These are phyloP conservation scores for Cylindricascospora bacillispora DNA, from an alignment of 1,139 yeast genomes.

Conservation along the genomic window DNA sequence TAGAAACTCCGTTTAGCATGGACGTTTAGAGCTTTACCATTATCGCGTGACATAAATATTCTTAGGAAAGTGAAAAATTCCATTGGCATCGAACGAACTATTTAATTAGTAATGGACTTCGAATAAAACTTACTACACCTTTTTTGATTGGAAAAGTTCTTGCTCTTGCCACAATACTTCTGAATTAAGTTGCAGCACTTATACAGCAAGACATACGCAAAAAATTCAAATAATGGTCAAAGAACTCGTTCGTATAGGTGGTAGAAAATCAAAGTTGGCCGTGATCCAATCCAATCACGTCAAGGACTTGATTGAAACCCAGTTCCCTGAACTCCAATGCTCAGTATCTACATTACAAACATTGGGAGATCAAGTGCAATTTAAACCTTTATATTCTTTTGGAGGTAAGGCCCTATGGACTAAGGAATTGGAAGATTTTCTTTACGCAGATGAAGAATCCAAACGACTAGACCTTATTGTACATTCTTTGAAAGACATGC, in stretches of 20 bases:
- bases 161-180: too few species aligned
- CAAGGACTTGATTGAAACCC: conserved; percentile 42
- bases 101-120: too few species aligned
- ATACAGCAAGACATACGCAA: too few species aligned
- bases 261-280: conserved; percentile 79
- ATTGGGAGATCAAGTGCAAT: conserved; percentile 78
- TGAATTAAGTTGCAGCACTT: too few species aligned
- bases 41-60: too few species aligned
- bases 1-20: too few species aligned
- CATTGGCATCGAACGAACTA: too few species aligned
- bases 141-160: too few species aligned
- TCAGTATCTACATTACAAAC: conserved; percentile 72
- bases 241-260: conserved; percentile 45
- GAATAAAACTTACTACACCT: too few species aligned
- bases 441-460: conserved; percentile 46
- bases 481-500: conserved; percentile 91
- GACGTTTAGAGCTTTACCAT: too few species aligned
- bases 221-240: conserved; percentile 5
- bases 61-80: too few species aligned
- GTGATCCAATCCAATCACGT: conserved; percentile 76
- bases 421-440: conserved; percentile 73
- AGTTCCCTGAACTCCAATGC: conserved; percentile 52
- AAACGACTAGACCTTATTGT: conserved; percentile 65
- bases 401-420: conserved; percentile 98
- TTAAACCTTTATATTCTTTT: conserved; percentile 79